phyloP scores from a whole-genome alignment of 371 early-diverging fungal species.

The Chytridium lagenaria region DNA sequence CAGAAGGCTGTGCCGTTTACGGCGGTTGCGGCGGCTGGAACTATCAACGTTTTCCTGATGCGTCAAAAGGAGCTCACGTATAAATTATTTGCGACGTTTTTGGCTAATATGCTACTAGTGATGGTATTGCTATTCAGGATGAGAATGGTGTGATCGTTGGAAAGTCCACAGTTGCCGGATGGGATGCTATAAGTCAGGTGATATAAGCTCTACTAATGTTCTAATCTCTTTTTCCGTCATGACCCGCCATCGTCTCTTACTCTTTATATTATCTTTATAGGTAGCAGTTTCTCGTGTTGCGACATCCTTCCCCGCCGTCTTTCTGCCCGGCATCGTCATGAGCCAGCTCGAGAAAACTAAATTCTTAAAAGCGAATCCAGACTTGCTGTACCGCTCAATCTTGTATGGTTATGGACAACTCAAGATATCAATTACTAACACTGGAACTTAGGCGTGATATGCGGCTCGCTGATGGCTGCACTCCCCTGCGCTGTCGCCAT shows the following conservation, averaged over 20 bases:
- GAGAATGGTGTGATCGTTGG: constrained; percentile 68
- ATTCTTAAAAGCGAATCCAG: constrained; percentile 64
- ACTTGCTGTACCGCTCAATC: constrained; percentile 64
- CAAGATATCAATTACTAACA: too few species aligned
- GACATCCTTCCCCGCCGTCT: constrained; percentile 73
- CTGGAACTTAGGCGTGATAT: constrained; percentile 60
- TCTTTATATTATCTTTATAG: constrained; percentile 23
- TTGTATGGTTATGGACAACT: constrained; percentile 61
- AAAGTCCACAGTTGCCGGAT: constrained; percentile 72
- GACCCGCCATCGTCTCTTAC: neutral
- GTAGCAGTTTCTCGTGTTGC: constrained; percentile 81
- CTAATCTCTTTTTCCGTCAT: constrained; percentile 4
- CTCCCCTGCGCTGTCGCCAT: constrained; percentile 81
- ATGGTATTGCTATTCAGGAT: constrained; percentile 77
- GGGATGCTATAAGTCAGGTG: constrained; percentile 70
- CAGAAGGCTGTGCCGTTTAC: constrained; percentile 74
- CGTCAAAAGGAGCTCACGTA: constrained; percentile 77
- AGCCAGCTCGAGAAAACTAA: constrained; percentile 65
- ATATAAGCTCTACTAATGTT: neutral
- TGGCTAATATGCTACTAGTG: constrained; percentile 40
- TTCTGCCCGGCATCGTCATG: constrained; percentile 74
- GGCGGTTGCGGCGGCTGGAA: constrained; percentile 83
- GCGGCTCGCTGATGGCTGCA: constrained; percentile 72
- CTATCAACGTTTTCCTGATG: constrained; percentile 86
- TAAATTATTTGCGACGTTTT: neutral